Percentiles rank a stretch among this genome's conserved stretches.
These are phyloP conservation scores for Whalleya microplaca DNA, from an alignment of 2,329 filamentous ascomycete genomes.

Conservation along the genomic window DNA sequence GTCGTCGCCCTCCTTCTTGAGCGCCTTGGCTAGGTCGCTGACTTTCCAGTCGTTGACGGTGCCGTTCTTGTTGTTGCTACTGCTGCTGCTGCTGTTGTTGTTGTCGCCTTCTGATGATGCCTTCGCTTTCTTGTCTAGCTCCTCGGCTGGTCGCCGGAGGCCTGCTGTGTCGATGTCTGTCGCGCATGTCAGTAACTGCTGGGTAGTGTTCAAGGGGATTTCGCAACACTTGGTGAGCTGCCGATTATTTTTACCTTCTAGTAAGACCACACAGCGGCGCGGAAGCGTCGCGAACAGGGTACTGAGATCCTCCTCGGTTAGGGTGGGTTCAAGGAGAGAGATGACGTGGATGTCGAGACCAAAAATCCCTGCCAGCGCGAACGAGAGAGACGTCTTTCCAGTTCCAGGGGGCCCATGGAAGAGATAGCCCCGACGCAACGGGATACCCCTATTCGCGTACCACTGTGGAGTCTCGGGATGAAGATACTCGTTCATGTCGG, in stretches of 20 bases:
- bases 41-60: conserved; percentile 42
- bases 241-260: conserved; percentile 58
- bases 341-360: conserved; percentile 70
- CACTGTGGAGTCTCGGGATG: conserved; percentile 70
- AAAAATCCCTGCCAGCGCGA: conserved; percentile 68
- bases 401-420: conserved; percentile 78
- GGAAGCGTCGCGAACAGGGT: conserved; percentile 64
- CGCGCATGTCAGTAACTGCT: too few relatives aligned
- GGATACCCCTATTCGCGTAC: conserved; percentile 77
- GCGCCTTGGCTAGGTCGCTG: conserved; percentile 46
- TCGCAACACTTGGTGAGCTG: too few relatives aligned
- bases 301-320: conserved; percentile 66
- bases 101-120: conserved; percentile 21
- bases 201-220: too few relatives aligned
- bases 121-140: conserved; percentile 21
- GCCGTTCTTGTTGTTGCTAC: conserved; percentile 11
- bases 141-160: conserved; percentile 48
- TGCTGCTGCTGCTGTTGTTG: conserved; percentile 3
- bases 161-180: conserved; percentile 69
- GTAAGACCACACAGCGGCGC: conserved; percentile 64
- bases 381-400: conserved; percentile 71
- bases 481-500: conserved; percentile 78
- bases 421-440: conserved; percentile 75
- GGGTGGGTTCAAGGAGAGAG: conserved; percentile 58
- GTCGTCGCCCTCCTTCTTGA: conserved; percentile 45